Evolutionary conservation across 1,284 basidiomycete species (phyloP), one percentile per base, ranked within the genome.

Genomic region (Somion occarium): DNA sequence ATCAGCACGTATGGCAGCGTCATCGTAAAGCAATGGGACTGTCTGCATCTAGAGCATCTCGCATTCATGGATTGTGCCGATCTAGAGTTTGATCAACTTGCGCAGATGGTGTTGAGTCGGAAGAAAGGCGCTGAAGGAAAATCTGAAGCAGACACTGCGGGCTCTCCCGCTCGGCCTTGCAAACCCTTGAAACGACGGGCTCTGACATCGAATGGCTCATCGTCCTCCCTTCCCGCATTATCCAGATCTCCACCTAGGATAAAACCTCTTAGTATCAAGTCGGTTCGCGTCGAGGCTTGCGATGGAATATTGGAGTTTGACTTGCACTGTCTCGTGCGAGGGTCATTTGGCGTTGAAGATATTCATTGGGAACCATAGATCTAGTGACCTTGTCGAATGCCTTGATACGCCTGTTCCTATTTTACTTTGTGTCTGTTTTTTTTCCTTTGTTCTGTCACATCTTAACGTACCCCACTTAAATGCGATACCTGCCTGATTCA

Each of bases 11-110:
- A n/a, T n/a, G 27, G 20, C 20, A 13, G 44, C 23, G 46, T 30
- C 25, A 45, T 20, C 7, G 38, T 20, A 23, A 46, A 37, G n/a
- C 64, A 37, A 57, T 68, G 64, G 66, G 69, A 73, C 44, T 82
- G 80, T 58, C 75, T 79, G 18, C 66, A 66, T 13, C 67, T 82
- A 45, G 73, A 75, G 56, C 67, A 71, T 18, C 63, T 82, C 34
- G 67, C 73, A 23, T 67, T 83, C 48, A 78, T 73, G 73, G 68
- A 67, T 46, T 82, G 78, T 61, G 52, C 62, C 38, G 75, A 78
- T 56, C 62, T 80, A 49, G 59, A 67, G 37, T 67, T 73, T 39
- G 54, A 27, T 11, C 52, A 53, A 34, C 46, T 59, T 18, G 34
- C 26, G 23, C 44, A 46, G 12, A 38, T 53, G 24, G 20, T 59